Evolutionary conservation across 768 basidiomycete species (phyloP).

Genomic region (Tylopilus intermedius): DNA sequence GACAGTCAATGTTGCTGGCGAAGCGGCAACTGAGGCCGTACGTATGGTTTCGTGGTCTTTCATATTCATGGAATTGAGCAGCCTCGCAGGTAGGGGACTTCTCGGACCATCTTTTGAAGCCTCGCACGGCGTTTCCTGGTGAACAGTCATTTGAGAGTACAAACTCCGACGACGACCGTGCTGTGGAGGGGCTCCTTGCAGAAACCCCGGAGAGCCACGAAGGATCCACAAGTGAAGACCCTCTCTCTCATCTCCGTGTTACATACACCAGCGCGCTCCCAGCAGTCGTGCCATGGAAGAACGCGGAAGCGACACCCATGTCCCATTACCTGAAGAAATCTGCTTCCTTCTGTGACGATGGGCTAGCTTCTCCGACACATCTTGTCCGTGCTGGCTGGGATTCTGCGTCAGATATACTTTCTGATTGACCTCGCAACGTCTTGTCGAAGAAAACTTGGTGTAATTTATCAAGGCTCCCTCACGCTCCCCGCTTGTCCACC

Average conservation of each 20-base stretch:
- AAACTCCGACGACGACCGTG: constrained; percentile 35
- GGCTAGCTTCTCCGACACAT: constrained; percentile 41
- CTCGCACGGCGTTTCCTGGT: constrained; percentile 24
- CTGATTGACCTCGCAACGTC: constrained; percentile 25
- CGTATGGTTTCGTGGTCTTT: constrained; percentile 28
- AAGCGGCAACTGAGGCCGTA: constrained; percentile 28
- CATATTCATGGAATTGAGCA: constrained; percentile 28
- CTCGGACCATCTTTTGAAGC: constrained; percentile 23
- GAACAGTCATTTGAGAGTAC: constrained; percentile 31
- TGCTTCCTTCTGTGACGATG: constrained; percentile 35
- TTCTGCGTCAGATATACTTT: constrained; percentile 41
- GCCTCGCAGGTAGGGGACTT: constrained; percentile 28
- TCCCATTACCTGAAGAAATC: constrained; percentile 37
- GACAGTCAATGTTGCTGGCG: constrained; percentile 17
- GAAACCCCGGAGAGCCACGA: constrained; percentile 30
- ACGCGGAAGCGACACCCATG: constrained; percentile 31
- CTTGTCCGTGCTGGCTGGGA: constrained; percentile 58
- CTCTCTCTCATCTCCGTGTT: constrained; percentile 34
- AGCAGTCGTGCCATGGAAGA: constrained; percentile 32
- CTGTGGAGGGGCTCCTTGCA: constrained; percentile 30
- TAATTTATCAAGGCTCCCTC: constrained; percentile 23
- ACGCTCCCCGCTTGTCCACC: constrained; percentile 10
- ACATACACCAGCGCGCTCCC: constrained; percentile 33
- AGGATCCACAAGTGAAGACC: constrained; percentile 28
- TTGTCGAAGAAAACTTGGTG: constrained; percentile 7